Evolutionary conservation across 164 flowering plant genomes (phyloP).

Genomic region (Vitis amurensis): DNA sequence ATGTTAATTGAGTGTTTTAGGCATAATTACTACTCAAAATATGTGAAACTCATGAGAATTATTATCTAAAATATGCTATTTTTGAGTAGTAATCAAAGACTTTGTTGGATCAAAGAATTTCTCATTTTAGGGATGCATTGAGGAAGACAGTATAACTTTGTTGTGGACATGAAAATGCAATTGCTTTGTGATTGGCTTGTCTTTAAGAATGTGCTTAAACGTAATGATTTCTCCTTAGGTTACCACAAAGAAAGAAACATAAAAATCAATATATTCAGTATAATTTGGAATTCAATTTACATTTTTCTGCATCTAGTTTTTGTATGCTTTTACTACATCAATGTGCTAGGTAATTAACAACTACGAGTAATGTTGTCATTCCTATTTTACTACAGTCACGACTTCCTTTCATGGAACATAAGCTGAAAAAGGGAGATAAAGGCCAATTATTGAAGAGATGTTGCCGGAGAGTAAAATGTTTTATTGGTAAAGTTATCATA

Average conservation of each 20-base stretch:
- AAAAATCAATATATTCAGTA: not conserved
- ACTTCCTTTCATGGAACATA: slow-evolving; percentile 84
- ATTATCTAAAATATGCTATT: too few relatives aligned
- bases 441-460: slow-evolving; percentile 56
- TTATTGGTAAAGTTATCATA: slow-evolving; percentile 49
- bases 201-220: not conserved
- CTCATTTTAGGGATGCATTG: too few relatives aligned
- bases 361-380: not conserved
- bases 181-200: not conserved
- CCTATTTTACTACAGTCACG: slow-evolving; percentile 31
- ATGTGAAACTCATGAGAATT: too few relatives aligned
- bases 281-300: too few relatives aligned
- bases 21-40: too few relatives aligned
- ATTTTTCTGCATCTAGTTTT: not conserved
- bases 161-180: not conserved
- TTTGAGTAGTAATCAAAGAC: too few relatives aligned
- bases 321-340: not conserved
- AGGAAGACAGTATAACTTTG: not conserved
- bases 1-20: too few relatives aligned
- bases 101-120: too few relatives aligned
- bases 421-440: slow-evolving; percentile 46
- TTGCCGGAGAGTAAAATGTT: slow-evolving; percentile 72
- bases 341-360: not conserved
- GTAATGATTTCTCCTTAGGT: not conserved
- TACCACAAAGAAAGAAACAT: not conserved